phyloP scores from a whole-genome alignment of 805 yeast genomes.

The Wickerhamomyces ciferrii region DNA sequence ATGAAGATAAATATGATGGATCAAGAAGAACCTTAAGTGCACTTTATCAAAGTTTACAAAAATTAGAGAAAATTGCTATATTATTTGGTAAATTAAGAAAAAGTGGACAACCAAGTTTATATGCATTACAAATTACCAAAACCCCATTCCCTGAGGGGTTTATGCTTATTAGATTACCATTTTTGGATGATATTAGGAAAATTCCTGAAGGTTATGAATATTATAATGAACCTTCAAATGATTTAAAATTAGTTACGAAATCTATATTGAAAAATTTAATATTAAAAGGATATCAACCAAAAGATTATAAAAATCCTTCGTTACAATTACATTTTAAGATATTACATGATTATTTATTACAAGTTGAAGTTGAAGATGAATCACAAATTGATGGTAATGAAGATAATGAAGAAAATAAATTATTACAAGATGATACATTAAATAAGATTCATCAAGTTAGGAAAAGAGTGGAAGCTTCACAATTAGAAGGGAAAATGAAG shows the following conservation, averaged over 20 bases:
- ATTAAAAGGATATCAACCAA: slow-evolving; percentile 50
- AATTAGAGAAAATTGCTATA: slow-evolving; percentile 51
- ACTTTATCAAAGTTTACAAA: slow-evolving; percentile 53
- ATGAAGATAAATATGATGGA: slow-evolving; percentile 51
- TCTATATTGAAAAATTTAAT: slow-evolving; percentile 30
- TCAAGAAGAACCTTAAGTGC: slow-evolving; percentile 66
- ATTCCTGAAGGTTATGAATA: slow-evolving; percentile 39
- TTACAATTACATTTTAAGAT: slow-evolving; percentile 62
- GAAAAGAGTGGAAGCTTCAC: slow-evolving; percentile 21
- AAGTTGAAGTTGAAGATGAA: slow-evolving; percentile 36
- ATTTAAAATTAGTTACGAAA: slow-evolving; percentile 15
- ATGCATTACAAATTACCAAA: slow-evolving; percentile 53
- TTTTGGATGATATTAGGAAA: slow-evolving; percentile 66
- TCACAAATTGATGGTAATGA: slow-evolving; percentile 25
- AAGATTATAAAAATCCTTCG: slow-evolving; percentile 57
- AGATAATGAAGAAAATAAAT: slow-evolving; percentile 4
- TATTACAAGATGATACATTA: slow-evolving; percentile 31
- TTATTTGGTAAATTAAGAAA: slow-evolving; percentile 64
- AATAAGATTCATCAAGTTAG: slow-evolving; percentile 23
- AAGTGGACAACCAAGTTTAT: slow-evolving; percentile 50
- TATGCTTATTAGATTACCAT: slow-evolving; percentile 64
- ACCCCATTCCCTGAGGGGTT: slow-evolving; percentile 62
- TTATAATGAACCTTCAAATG: slow-evolving; percentile 6
- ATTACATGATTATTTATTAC: slow-evolving; percentile 61
- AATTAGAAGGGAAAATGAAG: slow-evolving; percentile 17